phyloP scores from a whole-genome alignment of 352 stramenopile species.

The Saprolegnia parasitica region DNA sequence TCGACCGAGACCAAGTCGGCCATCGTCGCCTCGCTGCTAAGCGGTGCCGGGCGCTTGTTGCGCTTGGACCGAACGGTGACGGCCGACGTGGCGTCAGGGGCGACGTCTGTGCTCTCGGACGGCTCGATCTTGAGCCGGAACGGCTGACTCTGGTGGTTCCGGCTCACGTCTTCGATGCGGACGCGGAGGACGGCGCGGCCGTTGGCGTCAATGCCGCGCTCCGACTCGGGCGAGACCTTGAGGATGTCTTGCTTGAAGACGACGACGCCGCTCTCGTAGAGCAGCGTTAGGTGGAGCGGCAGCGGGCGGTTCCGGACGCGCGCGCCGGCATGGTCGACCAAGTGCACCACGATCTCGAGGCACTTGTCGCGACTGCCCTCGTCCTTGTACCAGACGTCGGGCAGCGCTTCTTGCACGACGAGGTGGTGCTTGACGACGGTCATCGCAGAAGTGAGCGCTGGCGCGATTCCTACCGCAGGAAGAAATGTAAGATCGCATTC shows the following conservation, averaged over 20 bases:
- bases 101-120: slow-evolving; percentile 45
- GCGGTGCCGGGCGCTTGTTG: slow-evolving; percentile 37
- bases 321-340: slow-evolving; percentile 38
- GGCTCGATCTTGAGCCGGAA: slow-evolving; percentile 56
- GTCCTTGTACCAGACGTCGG: slow-evolving; percentile 74
- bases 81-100: slow-evolving; percentile 39
- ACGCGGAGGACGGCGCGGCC: slow-evolving; percentile 43
- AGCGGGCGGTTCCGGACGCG: slow-evolving; percentile 35
- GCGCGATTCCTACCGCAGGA: neutral
- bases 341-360: slow-evolving; percentile 50
- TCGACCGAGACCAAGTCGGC: neutral
- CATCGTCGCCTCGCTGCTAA: neutral
- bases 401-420: slow-evolving; percentile 29
- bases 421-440: neutral
- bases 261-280: slow-evolving; percentile 36
- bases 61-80: slow-evolving; percentile 64
- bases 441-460: neutral
- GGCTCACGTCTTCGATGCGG: slow-evolving; percentile 73
- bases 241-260: slow-evolving; percentile 66
- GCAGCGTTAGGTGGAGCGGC: neutral
- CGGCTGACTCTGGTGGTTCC: slow-evolving; percentile 74
- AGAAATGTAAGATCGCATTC: neutral
- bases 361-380: slow-evolving; percentile 71
- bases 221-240: slow-evolving; percentile 34
- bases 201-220: slow-evolving; percentile 37